Percentiles rank a stretch among this genome's conserved stretches.
phyloP scores from a whole-genome alignment of 139 green algal species.

The Coelastrella sp. region DNA sequence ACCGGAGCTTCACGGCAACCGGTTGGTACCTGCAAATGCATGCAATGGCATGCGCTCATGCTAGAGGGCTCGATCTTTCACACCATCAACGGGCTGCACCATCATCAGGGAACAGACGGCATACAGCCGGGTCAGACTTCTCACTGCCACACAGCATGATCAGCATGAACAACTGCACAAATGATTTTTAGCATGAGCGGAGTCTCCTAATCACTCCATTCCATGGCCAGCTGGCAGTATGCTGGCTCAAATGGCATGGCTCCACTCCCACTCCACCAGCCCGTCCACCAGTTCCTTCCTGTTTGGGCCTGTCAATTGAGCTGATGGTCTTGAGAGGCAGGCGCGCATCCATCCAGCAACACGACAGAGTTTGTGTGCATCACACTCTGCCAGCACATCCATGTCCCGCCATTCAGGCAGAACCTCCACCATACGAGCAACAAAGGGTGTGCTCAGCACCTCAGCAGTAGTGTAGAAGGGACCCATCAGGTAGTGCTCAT shows the following conservation, averaged over 20 bases:
- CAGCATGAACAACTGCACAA: not conserved
- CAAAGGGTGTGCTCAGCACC: constrained; percentile 30
- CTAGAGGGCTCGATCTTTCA: too few species aligned
- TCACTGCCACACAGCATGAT: too few species aligned
- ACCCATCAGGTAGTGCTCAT: constrained; percentile 45
- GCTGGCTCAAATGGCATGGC: constrained; percentile 22
- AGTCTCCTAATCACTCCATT: not conserved
- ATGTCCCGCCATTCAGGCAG: constrained; percentile 46
- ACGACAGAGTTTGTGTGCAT: not conserved
- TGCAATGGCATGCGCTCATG: too few species aligned
- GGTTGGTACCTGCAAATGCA: too few species aligned
- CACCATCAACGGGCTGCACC: too few species aligned
- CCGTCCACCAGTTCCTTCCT: constrained; percentile 29
- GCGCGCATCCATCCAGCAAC: constrained; percentile 44
- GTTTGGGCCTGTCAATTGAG: constrained; percentile 16
- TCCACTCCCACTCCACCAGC: constrained; percentile 44
- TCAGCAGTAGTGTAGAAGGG: constrained; percentile 43
- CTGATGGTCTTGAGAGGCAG: constrained; percentile 20
- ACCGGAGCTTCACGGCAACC: too few species aligned
- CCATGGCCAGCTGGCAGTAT: not conserved
- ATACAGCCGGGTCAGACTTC: too few species aligned
- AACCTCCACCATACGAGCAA: constrained; percentile 41
- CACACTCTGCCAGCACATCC: constrained; percentile 38
- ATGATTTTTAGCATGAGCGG: not conserved
- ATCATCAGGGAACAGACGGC: too few species aligned